Percentiles rank a stretch among this genome's conserved stretches.
These are phyloP conservation scores for Terana coerulea DNA, from an alignment of 768 basidiomycete species.

Conservation along the genomic window DNA sequence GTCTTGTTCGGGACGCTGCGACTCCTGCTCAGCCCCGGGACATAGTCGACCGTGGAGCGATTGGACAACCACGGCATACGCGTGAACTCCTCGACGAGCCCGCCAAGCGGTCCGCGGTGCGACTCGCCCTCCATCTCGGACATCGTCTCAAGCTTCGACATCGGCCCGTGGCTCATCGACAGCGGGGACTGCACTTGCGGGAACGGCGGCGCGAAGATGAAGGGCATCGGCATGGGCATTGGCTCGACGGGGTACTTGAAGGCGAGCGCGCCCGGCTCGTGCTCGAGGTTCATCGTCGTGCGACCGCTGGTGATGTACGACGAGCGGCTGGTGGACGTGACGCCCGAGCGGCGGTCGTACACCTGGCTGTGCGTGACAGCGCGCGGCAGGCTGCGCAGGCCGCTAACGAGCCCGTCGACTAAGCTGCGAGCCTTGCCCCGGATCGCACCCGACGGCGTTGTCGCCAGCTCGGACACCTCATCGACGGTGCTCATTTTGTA, in stretches of 20 bases:
- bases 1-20: slow-evolving; percentile 5
- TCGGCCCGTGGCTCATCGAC: background rate
- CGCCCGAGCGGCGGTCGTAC: slow-evolving; percentile 10
- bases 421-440: slow-evolving; percentile 13
- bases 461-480: slow-evolving; percentile 9
- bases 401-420: slow-evolving; percentile 13
- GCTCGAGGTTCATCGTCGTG: slow-evolving; percentile 1
- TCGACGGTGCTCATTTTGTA: slow-evolving; percentile 7
- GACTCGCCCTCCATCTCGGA: background rate
- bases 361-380: slow-evolving; percentile 15
- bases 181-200: background rate
- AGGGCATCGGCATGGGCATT: slow-evolving; percentile 5
- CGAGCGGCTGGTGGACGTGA: background rate
- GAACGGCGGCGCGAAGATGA: slow-evolving; percentile 9
- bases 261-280: background rate
- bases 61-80: slow-evolving; percentile 14
- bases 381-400: slow-evolving; percentile 15
- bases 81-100: slow-evolving; percentile 9
- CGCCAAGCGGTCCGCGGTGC: background rate
- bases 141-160: slow-evolving; percentile 11
- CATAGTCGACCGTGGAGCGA: slow-evolving; percentile 13
- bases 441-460: background rate
- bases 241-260: slow-evolving; percentile 9
- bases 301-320: slow-evolving; percentile 6
- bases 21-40: slow-evolving; percentile 9